phyloP scores from a whole-genome alignment of 805 yeast genomes.

The Ogataea zsoltii region DNA sequence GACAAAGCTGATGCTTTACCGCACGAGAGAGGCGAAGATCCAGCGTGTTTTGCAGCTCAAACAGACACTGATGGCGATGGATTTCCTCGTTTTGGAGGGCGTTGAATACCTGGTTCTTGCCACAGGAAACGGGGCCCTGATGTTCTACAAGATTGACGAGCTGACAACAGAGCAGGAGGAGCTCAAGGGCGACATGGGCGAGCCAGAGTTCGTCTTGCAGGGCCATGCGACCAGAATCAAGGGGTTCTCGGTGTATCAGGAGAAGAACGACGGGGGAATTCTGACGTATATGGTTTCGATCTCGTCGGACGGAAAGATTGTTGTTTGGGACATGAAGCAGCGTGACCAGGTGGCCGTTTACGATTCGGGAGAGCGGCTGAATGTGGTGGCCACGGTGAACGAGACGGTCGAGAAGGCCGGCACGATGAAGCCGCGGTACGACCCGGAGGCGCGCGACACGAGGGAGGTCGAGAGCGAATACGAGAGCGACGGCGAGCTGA shows the following conservation, averaged over 20 bases:
- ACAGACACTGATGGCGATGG: slow-evolving; percentile 66
- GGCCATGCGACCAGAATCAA: slow-evolving; percentile 90
- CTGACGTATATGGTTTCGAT: slow-evolving; percentile 64
- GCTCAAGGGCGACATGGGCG: slow-evolving; percentile 27
- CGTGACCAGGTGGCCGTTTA: slow-evolving; percentile 88
- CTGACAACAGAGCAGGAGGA: slow-evolving; percentile 24
- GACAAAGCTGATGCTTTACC: slow-evolving; percentile 63
- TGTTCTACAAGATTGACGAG: slow-evolving; percentile 49
- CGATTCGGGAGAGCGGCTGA: slow-evolving; percentile 86
- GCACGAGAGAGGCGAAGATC: slow-evolving; percentile 61
- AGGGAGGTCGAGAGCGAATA: slow-evolving; percentile 61
- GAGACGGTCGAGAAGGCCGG: slow-evolving; percentile 75
- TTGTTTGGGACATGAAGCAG: slow-evolving; percentile 75
- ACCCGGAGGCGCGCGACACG: slow-evolving; percentile 37
- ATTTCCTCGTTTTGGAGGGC: slow-evolving; percentile 46
- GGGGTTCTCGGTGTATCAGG: slow-evolving; percentile 58
- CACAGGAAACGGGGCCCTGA: slow-evolving; percentile 68
- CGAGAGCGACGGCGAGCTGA: slow-evolving; percentile 72
- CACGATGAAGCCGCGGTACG: slow-evolving; percentile 54
- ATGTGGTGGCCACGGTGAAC: slow-evolving; percentile 75
- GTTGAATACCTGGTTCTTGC: slow-evolving; percentile 66
- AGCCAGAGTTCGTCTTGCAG: slow-evolving; percentile 58
- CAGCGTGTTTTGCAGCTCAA: slow-evolving; percentile 51
- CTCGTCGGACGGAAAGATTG: slow-evolving; percentile 91
- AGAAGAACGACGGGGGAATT: slow-evolving; percentile 35